A percentile compares a stretch with the other conserved stretches of the same genome.
phyloP scores from a whole-genome alignment of 2,329 filamentous ascomycete genomes.

The Ceratocystiopsis minuta region DNA sequence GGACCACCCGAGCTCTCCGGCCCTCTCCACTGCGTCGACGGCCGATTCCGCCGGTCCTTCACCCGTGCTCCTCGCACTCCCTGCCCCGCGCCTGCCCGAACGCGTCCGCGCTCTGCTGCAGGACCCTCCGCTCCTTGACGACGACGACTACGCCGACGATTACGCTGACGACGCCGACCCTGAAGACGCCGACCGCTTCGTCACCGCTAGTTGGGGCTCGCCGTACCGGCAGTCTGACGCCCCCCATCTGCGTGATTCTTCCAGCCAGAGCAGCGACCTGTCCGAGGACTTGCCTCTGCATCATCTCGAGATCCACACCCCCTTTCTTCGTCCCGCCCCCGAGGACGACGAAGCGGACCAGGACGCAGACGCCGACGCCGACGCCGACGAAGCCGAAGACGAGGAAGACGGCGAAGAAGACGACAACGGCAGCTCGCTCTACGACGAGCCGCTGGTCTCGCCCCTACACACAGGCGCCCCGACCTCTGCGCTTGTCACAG shows the following conservation, averaged over 20 bases:
- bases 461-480: background rate
- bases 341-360: slow-evolving; percentile 18
- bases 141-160: slow-evolving; percentile 1
- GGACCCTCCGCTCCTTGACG: slow-evolving; percentile 26
- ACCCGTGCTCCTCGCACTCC: slow-evolving; percentile 39
- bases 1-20: slow-evolving; percentile 27
- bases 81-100: slow-evolving; percentile 37
- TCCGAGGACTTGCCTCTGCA: slow-evolving; percentile 44
- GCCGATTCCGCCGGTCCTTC: slow-evolving; percentile 36
- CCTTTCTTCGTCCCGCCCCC: slow-evolving; percentile 40
- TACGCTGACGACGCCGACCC: slow-evolving; percentile 1
- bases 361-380: slow-evolving; percentile 6
- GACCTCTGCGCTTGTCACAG: slow-evolving; percentile 24
- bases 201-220: slow-evolving; percentile 78
- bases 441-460: too few relatives aligned
- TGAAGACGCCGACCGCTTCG: slow-evolving; percentile 26
- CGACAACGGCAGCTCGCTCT: too few relatives aligned
- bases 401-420: too few relatives aligned
- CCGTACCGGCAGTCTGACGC: slow-evolving; percentile 57
- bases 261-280: slow-evolving; percentile 38
- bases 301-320: slow-evolving; percentile 42
- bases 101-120: slow-evolving; percentile 36
- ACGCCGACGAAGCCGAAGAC: too few relatives aligned
- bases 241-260: slow-evolving; percentile 22
- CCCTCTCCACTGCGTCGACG: slow-evolving; percentile 44